Evolutionary conservation across 2,329 filamentous ascomycete species (phyloP).

Genomic region (Penicillium paneum): DNA sequence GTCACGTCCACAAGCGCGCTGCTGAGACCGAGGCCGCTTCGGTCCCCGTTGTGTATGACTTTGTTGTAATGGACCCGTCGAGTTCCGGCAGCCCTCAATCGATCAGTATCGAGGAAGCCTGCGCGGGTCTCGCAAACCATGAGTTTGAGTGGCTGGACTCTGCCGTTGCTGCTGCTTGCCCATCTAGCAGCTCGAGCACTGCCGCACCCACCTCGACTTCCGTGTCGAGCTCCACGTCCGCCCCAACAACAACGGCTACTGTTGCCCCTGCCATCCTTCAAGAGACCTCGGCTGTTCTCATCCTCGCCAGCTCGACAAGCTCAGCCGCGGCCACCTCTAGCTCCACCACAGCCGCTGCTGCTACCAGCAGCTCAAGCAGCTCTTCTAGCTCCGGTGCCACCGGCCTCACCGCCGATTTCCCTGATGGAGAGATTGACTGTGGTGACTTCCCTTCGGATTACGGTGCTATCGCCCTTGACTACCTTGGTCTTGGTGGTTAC

Average conservation of each 20-base stretch:
- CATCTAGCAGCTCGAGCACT: conserved; percentile 21
- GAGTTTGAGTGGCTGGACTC: conserved; percentile 63
- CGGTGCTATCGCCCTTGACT: conserved; percentile 69
- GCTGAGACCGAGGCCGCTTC: conserved; percentile 50
- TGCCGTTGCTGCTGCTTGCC: conserved; percentile 56
- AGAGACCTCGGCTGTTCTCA: conserved; percentile 45
- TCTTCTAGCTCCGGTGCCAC: conserved; percentile 35
- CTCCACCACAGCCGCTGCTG: conserved; percentile 17
- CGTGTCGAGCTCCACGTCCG: conserved; percentile 35
- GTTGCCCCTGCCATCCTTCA: conserved; percentile 49
- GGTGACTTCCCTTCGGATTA: conserved; percentile 72
- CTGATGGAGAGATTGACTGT: conserved; percentile 70
- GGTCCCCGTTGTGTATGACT: conserved; percentile 67
- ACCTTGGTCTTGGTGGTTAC: conserved; percentile 71
- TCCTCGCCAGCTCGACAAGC: conserved; percentile 26
- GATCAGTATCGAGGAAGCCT: conserved; percentile 55
- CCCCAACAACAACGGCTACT: conserved; percentile 29
- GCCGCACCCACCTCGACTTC: conserved; percentile 34
- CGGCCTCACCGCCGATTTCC: conserved; percentile 68
- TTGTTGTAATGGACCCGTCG: conserved; percentile 62
- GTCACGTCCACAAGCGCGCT: conserved; percentile 43
- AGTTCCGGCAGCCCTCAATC: conserved; percentile 28
- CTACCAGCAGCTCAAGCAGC: conserved; percentile 22
- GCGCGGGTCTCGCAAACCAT: conserved; percentile 68
- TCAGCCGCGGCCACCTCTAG: conserved; percentile 18